Evolutionary conservation across 2,329 filamentous ascomycete genomes (phyloP), one percentile per base, ranked within the genome.

Genomic region (Trichoderma atroviride): DNA sequence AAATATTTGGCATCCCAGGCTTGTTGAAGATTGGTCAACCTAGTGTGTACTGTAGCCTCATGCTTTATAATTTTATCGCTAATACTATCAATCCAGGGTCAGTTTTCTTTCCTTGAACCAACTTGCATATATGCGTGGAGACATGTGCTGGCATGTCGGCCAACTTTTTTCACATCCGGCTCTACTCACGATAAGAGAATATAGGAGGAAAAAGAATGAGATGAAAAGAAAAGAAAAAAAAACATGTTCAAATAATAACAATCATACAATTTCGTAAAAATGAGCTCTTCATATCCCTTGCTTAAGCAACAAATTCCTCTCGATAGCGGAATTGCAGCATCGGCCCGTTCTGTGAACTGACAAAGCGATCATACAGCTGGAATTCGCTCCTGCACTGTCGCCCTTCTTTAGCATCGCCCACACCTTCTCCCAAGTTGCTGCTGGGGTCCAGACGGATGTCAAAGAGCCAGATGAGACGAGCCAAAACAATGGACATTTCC

Each of bases 271-370:
- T 22, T 35, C 19, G 29, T 57, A 22, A 33, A 33, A n/a, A n/a
- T 4, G 22, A 27, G n/a, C 33, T 19, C 24, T 19, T 58, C 33
- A n/a, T 14, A 4, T 43, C 14, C 14, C 16, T 11, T 13, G 6
- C 35, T 37, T 53, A 70, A 52, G 66, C 53, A 40, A 3, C 10
- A 43, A 69, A 19, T 35, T 70, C 69, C 29, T 70, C 69, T 33
- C 69, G 59, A 29, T 69, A 70, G 13, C 69, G 52, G 47, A 64
- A 70, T 31, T 71, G 70, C 5, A 71, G 5, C 55, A 71, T 63
- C 11, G 70, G 70, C 7, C 70, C 70, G 5, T 70, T 69, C 47
- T 71, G 70, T n/a, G 68, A 70, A 56, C 70, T 69, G 29, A 69
- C 67, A 61, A 69, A 69, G 13, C 67, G 59, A 22, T 70, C 55